A percentile compares a stretch with the other conserved stretches of the same genome.
These are phyloP conservation scores for Huiozyma naganishii DNA, from an alignment of 805 yeast species.

Conservation along the genomic window DNA sequence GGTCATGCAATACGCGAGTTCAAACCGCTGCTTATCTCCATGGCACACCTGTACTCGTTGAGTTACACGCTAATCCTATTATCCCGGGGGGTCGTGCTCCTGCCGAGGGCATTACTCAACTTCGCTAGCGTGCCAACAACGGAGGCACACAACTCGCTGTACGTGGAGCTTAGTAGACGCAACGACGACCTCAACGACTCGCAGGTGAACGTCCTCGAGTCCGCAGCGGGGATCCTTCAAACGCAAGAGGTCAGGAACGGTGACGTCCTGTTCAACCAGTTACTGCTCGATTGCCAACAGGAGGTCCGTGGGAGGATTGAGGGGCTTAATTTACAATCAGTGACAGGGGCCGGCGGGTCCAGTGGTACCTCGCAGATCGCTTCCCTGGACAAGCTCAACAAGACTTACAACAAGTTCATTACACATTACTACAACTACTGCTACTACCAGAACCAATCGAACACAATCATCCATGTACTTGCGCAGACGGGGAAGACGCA, in stretches of 20 bases:
- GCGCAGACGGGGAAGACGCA: constrained; percentile 12
- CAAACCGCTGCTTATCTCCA: constrained; percentile 23
- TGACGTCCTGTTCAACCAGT: constrained; percentile 16
- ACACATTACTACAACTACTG: constrained; percentile 23
- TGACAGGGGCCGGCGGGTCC: background rate
- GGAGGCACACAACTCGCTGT: constrained; percentile 15
- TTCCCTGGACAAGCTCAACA: constrained; percentile 18
- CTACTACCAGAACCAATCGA: constrained; percentile 18
- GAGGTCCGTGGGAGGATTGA: constrained; percentile 18
- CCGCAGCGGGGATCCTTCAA: constrained; percentile 16
- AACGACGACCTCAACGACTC: constrained; percentile 26
- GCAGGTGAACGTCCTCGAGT: constrained; percentile 19
- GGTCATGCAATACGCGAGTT: constrained; percentile 17
- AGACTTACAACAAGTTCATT: constrained; percentile 20
- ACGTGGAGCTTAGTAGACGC: constrained; percentile 22
- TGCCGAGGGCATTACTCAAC: constrained; percentile 19
- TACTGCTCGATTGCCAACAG: constrained; percentile 18
- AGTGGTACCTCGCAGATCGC: constrained; percentile 4
- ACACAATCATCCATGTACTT: constrained; percentile 19
- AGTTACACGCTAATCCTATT: constrained; percentile 21
- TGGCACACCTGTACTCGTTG: constrained; percentile 25
- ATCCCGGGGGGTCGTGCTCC: constrained; percentile 19
- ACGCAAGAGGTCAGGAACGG: constrained; percentile 12
- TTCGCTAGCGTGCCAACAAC: constrained; percentile 7
- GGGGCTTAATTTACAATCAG: constrained; percentile 8